phyloP scores from a whole-genome alignment of 2,329 filamentous ascomycete genomes.

The Chaetomiaceae sp. region DNA sequence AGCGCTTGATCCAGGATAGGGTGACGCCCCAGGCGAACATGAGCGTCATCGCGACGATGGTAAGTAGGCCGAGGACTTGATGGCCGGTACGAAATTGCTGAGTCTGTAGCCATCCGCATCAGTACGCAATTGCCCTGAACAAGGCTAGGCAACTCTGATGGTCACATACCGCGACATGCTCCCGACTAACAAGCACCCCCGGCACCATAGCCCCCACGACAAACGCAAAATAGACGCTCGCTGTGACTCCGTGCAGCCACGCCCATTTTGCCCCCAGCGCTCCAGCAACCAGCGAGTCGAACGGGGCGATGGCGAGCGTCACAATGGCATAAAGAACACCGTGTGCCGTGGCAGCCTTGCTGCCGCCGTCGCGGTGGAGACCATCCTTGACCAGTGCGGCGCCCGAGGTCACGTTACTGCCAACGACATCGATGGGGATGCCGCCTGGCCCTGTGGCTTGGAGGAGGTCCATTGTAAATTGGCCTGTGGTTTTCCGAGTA shows the following conservation, averaged over 20 bases:
- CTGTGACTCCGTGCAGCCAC: constrained; percentile 19
- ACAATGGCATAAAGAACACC: constrained; percentile 26
- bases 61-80: constrained; percentile 27
- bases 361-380: constrained; percentile 4
- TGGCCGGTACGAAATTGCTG: constrained; percentile 24
- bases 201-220: constrained; percentile 26
- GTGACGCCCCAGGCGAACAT: constrained; percentile 22
- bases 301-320: constrained; percentile 24
- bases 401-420: background rate
- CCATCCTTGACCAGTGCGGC: constrained; percentile 1
- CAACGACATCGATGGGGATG: constrained; percentile 6
- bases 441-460: constrained; percentile 21
- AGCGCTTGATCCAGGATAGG: constrained; percentile 16
- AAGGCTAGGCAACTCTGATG: background rate
- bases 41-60: constrained; percentile 21
- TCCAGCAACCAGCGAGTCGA: constrained; percentile 24
- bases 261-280: constrained; percentile 20
- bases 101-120: constrained; percentile 17
- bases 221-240: constrained; percentile 21
- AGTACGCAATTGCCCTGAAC: background rate
- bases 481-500: too few relatives aligned
- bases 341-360: constrained; percentile 23
- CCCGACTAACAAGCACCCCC: constrained; percentile 22
- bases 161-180: constrained; percentile 21
- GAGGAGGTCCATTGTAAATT: constrained; percentile 21